Conservation (phyloP, 2,329 filamentous ascomycete genomes). For the Rosellinia necatrix region DNA sequence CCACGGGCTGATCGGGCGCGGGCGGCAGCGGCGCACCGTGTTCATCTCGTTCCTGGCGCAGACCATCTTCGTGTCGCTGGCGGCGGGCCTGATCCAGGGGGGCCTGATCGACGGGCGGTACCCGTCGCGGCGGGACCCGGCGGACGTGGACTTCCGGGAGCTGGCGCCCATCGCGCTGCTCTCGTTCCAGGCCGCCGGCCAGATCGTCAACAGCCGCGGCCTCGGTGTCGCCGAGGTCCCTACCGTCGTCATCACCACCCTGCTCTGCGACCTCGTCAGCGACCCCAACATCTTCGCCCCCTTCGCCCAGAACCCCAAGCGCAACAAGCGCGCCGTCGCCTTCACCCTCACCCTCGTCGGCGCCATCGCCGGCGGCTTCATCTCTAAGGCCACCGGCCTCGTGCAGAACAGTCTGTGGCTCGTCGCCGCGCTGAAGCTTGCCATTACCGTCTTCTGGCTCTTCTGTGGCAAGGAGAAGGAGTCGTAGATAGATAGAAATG, state of each 20-base stretch:
- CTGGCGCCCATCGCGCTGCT: constrained; percentile 50
- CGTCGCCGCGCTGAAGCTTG: constrained; percentile 50
- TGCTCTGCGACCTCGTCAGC: constrained; percentile 59
- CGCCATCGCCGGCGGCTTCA: constrained; percentile 53
- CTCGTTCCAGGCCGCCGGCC: constrained; percentile 59
- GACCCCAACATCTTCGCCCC: constrained; percentile 54
- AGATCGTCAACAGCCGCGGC: constrained; percentile 57
- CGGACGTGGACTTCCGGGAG: constrained; percentile 35
- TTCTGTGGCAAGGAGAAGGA: constrained; percentile 26
- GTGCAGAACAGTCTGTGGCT: constrained; percentile 52
- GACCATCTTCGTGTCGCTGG: constrained; percentile 35
- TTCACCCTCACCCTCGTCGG: constrained; percentile 52
- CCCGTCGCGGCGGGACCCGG: constrained; percentile 33
- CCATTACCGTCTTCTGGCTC: constrained; percentile 43
- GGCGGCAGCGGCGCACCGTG: constrained; percentile 37
- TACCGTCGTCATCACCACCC: constrained; percentile 59
- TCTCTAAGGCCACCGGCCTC: constrained; percentile 49
- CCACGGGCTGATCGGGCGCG: constrained; percentile 37
- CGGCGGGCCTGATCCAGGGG: constrained; percentile 38
- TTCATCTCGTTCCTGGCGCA: constrained; percentile 37
- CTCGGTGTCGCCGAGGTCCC: constrained; percentile 60
- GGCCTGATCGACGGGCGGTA: constrained; percentile 38
- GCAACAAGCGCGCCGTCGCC: constrained; percentile 52
- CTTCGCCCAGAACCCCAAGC: constrained; percentile 51
- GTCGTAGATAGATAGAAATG: constrained; percentile 7